Percentiles rank a stretch among this genome's conserved stretches.
Conservation (phyloP, 2,329 filamentous ascomycete genomes). For the Aureobasidium sp. region DNA sequence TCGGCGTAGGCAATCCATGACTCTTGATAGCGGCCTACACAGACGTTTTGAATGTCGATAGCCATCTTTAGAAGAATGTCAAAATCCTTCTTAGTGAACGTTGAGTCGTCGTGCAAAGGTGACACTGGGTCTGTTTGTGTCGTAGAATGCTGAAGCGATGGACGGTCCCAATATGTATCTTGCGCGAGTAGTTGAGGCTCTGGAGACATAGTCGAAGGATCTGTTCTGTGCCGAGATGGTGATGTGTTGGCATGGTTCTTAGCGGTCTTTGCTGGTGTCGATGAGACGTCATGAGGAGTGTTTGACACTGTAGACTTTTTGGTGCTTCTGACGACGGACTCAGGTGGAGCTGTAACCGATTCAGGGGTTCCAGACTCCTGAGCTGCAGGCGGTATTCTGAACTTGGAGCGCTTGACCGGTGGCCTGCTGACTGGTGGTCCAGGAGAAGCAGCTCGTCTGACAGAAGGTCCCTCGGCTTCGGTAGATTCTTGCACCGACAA, state of each 20-base stretch:
- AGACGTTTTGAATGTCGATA: conserved; percentile 18
- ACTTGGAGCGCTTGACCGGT: not conserved
- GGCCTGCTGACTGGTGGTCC: not conserved
- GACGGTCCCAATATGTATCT: no score
- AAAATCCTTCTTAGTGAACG: conserved; percentile 30
- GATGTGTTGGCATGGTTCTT: no score
- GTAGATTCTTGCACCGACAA: no score
- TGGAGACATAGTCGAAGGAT: no score
- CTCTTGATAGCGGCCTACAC: conserved; percentile 17
- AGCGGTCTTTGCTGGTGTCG: no score
- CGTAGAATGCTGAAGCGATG: not conserved
- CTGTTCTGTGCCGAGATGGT: no score
- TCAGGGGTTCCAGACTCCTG: not conserved
- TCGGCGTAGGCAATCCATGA: conserved; percentile 25
- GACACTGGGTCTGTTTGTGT: not conserved
- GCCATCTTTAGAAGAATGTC: conserved; percentile 18
- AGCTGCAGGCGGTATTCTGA: not conserved
- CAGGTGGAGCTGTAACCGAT: not conserved
- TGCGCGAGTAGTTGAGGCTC: no score
- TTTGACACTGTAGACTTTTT: no score
- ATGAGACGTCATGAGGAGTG: no score
- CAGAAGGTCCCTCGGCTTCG: not conserved
- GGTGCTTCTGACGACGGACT: no score
- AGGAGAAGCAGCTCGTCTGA: conserved; percentile 11
- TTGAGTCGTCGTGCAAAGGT: not conserved